A percentile compares a stretch with the other conserved stretches of the same genome.
These are phyloP conservation scores for Pseudogymnoascus sp. DNA, from an alignment of 2,329 filamentous ascomycete species.

Conservation along the genomic window DNA sequence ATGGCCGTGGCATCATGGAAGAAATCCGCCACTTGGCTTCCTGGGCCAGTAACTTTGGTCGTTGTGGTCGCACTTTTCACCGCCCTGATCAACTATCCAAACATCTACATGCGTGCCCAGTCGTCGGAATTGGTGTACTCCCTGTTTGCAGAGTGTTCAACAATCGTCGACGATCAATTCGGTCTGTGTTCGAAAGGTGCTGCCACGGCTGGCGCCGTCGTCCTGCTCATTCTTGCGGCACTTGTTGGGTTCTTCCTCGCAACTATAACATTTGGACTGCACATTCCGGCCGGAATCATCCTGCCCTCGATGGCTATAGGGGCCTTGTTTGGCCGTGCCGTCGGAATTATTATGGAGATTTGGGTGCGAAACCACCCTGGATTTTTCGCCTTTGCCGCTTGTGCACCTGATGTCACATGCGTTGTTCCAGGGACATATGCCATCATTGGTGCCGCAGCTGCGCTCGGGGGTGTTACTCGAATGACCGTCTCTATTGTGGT, in stretches of 20 bases:
- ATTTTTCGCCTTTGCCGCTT: constrained; percentile 71
- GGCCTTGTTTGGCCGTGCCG: constrained; percentile 77
- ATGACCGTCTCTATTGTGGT: constrained; percentile 98
- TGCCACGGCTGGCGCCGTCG: constrained; percentile 72
- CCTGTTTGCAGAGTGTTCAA: constrained; percentile 83
- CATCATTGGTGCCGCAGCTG: constrained; percentile 88
- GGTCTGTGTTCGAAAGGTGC: constrained; percentile 83
- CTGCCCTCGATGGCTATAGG: constrained; percentile 95
- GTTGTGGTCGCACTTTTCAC: constrained; percentile 70
- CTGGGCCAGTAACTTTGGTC: constrained; percentile 72
- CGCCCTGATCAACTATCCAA: constrained; percentile 87
- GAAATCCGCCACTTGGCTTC: constrained; percentile 54
- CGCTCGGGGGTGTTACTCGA: constrained; percentile 85
- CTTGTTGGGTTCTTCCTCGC: constrained; percentile 78
- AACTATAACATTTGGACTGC: constrained; percentile 82
- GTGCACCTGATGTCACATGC: constrained; percentile 78
- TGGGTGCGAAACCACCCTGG: constrained; percentile 71
- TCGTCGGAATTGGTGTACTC: constrained; percentile 84
- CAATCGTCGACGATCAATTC: constrained; percentile 74
- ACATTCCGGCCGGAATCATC: constrained; percentile 92
- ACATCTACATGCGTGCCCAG: constrained; percentile 92
- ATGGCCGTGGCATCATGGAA: constrained; percentile 80
- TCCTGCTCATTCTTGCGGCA: constrained; percentile 74
- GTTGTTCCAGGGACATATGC: constrained; percentile 93
- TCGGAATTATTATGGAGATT: constrained; percentile 84